These are phyloP conservation scores for Hypoxylon sp. DNA, from an alignment of 2,329 filamentous ascomycete species.

Conservation along the genomic window DNA sequence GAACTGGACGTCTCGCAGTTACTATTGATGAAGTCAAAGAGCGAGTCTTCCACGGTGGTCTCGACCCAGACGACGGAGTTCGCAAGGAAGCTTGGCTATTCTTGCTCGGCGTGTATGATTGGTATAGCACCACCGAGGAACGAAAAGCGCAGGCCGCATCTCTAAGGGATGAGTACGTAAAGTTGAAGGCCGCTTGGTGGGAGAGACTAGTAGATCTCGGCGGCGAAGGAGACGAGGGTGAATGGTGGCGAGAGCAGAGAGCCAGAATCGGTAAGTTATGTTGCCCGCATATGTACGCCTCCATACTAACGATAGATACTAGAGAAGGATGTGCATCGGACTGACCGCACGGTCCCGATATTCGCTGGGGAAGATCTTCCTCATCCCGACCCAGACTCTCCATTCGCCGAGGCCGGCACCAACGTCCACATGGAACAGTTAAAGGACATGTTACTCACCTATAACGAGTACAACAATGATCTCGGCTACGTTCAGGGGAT, in stretches of 20 bases:
- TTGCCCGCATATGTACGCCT: constrained; percentile 6
- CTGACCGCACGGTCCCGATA: constrained; percentile 92
- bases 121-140: constrained; percentile 90
- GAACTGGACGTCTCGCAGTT: constrained; percentile 78
- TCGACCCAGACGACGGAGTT: constrained; percentile 89
- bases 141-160: constrained; percentile 85
- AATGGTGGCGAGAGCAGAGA: constrained; percentile 97
- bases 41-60: constrained; percentile 93
- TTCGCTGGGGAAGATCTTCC: constrained; percentile 97
- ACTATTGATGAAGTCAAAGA: constrained; percentile 96
- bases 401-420: constrained; percentile 91
- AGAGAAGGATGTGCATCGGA: constrained; percentile 99
- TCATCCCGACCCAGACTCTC: constrained; percentile 94
- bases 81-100: constrained; percentile 98
- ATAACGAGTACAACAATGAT: constrained; percentile 97
- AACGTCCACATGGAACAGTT: constrained; percentile 99
- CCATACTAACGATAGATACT: constrained; percentile 45
- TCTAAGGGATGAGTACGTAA: constrained; percentile 91
- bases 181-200: constrained; percentile 96
- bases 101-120: constrained; percentile 89
- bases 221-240: constrained; percentile 82
- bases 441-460: constrained; percentile 98
- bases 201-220: constrained; percentile 87
- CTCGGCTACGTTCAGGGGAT: constrained; percentile 98
- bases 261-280: constrained; percentile 83